These are phyloP conservation scores for Bombardia bombarda DNA, from an alignment of 495 filamentous ascomycete genomes.

Conservation along the genomic window DNA sequence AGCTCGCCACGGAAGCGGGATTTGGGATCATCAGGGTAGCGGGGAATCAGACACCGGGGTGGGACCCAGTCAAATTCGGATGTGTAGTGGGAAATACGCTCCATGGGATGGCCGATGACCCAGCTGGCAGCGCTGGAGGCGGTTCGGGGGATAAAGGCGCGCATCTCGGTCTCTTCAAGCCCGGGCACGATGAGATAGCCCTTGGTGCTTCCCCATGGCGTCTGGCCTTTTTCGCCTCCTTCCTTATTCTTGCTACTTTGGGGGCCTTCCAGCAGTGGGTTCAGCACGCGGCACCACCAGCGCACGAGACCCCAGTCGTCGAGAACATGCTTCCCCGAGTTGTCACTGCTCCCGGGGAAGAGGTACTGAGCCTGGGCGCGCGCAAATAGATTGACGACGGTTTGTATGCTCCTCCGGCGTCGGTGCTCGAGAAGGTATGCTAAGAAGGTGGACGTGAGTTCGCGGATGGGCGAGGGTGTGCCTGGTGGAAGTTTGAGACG, in stretches of 20 bases:
- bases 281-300: conserved; percentile 89
- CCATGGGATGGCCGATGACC: conserved; percentile 47
- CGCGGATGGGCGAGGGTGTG: conserved; percentile 62
- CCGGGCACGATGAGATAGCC: conserved; percentile 87
- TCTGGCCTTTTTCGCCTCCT: too few relatives aligned
- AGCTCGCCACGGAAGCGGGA: conserved; percentile 83
- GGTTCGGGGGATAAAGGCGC: conserved; percentile 46
- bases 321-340: conserved; percentile 81
- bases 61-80: conserved; percentile 55
- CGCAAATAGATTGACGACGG: conserved; percentile 87
- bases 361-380: conserved; percentile 89
- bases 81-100: conserved; percentile 54
- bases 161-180: conserved; percentile 66
- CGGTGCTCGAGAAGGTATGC: conserved; percentile 60
- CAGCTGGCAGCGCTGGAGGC: conserved; percentile 38
- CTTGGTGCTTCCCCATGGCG: conserved; percentile 36
- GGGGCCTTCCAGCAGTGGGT: conserved; percentile 66
- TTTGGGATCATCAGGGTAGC: conserved; percentile 95
- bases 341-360: conserved; percentile 85
- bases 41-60: conserved; percentile 79
- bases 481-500: conserved; percentile 51
- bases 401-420: conserved; percentile 56
- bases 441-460: conserved; percentile 68
- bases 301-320: conserved; percentile 82
- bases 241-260: conserved; percentile 20